Base-by-base conservation (phyloP, 306 rosid species). In the Trifolium fragiferum region DNA sequence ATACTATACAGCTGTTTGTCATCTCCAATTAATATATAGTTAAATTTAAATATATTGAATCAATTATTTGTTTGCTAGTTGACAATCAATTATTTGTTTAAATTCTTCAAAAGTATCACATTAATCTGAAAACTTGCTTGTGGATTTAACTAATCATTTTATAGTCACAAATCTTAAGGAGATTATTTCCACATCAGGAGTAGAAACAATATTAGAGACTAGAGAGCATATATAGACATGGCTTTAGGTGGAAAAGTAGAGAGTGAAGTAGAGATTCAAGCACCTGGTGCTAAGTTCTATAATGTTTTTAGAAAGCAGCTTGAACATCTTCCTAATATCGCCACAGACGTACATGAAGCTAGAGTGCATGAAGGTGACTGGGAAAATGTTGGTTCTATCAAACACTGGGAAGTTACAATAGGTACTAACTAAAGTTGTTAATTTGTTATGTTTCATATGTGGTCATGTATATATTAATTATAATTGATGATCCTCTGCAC, bases 311-410 rank as follows among this genome's bases (percentile, higher is more conserved):
- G 74, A 51, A 18, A 66, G 33, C 38, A 75, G 67, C 10, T 68
- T 4, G 64, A 68, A 19, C 73, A 73, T 3, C 0, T 82, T 64
- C 85, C 87, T 1, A 68, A 72, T 11, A 72, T 78, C 0, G 7
- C 77, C 16, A 9, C 77, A 0, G 81, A 68, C 1, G 10, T 80
- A 1, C 87, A 87, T 5, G 65, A 32, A 2, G 81, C 72, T 64
- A 61, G 14, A 13, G 73, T 87, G 4, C 89, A 87, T 81, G 76
- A 87, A 78, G 91, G 89, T 27, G 89, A 87, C 47, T 85, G 89
- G 91, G 68, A 82, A 33, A 80, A 55, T 15, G 25, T 74, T 57
- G 91, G 87, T 70, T 73, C 87, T 14, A 21, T 87, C 55, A 83
- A 83, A 62, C 41, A 68, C 20, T 87, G 86, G 89, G 78, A 73